A percentile compares a stretch with the other conserved stretches of the same genome.
Conservation (phyloP, 768 basidiomycete species). For the Cubamyces lactineus region DNA sequence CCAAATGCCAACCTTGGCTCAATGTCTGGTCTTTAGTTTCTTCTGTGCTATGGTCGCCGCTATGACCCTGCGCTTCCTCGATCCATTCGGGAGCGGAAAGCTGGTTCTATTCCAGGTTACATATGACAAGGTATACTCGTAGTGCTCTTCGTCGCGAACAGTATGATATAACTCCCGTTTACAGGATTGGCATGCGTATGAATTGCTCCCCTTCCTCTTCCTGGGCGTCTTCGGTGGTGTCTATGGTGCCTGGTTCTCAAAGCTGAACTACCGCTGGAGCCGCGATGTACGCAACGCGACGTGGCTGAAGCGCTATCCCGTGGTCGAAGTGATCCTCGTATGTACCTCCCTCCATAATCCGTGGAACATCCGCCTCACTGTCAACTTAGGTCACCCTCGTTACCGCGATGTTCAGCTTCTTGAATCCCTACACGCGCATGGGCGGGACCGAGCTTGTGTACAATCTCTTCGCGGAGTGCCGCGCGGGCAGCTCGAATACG, state of each 20-base stretch:
- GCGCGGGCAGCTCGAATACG: conserved; percentile 52
- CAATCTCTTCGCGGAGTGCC: conserved; percentile 88
- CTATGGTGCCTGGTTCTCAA: conserved; percentile 93
- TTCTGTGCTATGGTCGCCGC: conserved; percentile 99
- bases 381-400: conserved; percentile 66
- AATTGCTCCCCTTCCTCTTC: conserved; percentile 81
- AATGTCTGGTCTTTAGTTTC: conserved; percentile 61
- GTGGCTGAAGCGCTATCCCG: conserved; percentile 79
- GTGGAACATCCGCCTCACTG: too few species aligned
- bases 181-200: conserved; percentile 95
- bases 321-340: conserved; percentile 83
- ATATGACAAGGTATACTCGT: conserved; percentile 85
- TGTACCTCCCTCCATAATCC: conserved; percentile 29
- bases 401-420: conserved; percentile 79
- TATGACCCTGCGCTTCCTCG: conserved; percentile 87
- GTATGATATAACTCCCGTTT: too few species aligned
- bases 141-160: too few species aligned
- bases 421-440: conserved; percentile 91
- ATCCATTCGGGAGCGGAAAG: conserved; percentile 96
- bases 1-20: conserved; percentile 31
- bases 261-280: conserved; percentile 88
- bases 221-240: conserved; percentile 92
- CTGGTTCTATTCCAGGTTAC: conserved; percentile 91
- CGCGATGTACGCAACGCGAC: conserved; percentile 80
- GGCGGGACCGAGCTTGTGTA: conserved; percentile 95